Base-by-base conservation (phyloP, 768 basidiomycete genomes). In the Boletus huronensis region DNA sequence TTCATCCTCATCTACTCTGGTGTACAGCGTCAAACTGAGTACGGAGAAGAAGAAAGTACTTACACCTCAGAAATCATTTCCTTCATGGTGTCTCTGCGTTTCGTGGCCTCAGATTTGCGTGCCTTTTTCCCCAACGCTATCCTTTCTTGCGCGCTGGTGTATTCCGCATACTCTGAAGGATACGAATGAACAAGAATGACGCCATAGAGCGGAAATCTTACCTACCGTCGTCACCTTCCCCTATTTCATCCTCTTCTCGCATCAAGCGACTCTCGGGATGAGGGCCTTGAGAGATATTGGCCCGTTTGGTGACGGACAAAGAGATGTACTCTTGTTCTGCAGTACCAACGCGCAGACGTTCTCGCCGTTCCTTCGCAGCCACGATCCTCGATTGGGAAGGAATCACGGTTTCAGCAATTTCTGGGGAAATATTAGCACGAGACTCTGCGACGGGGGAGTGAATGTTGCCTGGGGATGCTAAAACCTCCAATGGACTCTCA, bases 151-250 rank as follows among this genome's bases (percentile, higher is more conserved):
- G 92, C 91, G 61, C 84, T 90, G 1, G 92, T 94, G 61, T 85
- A 94, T 64, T 93, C 90, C 6, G 92, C 87, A 65, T 80, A 91
- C 62, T 93, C 92, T 93, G 58, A 41, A 38, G 16, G 40, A 40
- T 48, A 42, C 32, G 43, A 38, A 53, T 55, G 57, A 57, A 52
- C 19, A 51, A 11, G 36, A 55, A 56, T 56, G 48, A 34, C 34
- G 5, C 4, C 19, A 29, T 32, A 19, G 26, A 23, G 11, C 2
- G n/a, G 16, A 50, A 48, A 21, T 53, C 45, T 47, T 19, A 67
- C 80, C 39, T 61, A 91, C 92, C 92, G 58, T 94, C 92, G 36
- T 93, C 92, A 3, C 85, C 90, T 65, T 93, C 90, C 11, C 92
- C 92, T 2, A 90, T 67, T 58, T 94, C 90, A 68, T 94, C 92